Base-by-base conservation (phyloP, 140 eudicot species). In the Oenanthe javanica region DNA sequence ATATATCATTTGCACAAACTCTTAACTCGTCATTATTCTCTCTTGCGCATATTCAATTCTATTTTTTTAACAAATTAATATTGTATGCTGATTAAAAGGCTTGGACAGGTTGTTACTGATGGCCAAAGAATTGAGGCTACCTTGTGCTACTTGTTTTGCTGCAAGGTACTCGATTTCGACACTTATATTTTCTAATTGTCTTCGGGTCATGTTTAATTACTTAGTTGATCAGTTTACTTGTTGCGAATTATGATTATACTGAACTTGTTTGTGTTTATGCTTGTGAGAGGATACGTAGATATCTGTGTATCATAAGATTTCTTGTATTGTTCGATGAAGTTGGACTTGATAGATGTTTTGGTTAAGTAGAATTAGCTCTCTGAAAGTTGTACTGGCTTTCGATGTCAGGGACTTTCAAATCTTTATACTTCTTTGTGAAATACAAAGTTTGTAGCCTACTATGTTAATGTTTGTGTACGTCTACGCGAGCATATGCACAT, bases 101-200 rank as follows among this genome's bases (percentile, higher is more conserved):
- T 23, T 61, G 70, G 23, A 36, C 19, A 36, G 19, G 27, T 36
- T 12, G n/a, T 15, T 69, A 15, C 21, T 36, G 6, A 76, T 76
- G 79, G 66, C n/a, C 79, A 76, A 50, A 76, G 46, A 76, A 50
- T 50, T 76, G 63, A 48, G 36, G 67, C 63, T 76, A 21, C 9
- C 25, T 47, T 27, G 42, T 76, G 11, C 36, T 4, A 49, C 42
- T 76, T 49, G 50, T 76, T 52, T 76, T 15, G 46, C 64, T 10
- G 16, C 40, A 49, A 76, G 79, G 79, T 76, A 50, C 50, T 61
- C 46, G n/a, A n/a, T n/a, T n/a, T n/a, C n/a, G n/a, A n/a, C n/a
- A n/a, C n/a, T n/a, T n/a, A n/a, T n/a, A 18, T 40, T 43, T 36
- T 6, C 47, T 70, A 70, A 27, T 42, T 14, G 14, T 36, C 21